A percentile compares a stretch with the other conserved stretches of the same genome.
Conservation (phyloP, 805 yeast species). For the Ogataea minuta region DNA sequence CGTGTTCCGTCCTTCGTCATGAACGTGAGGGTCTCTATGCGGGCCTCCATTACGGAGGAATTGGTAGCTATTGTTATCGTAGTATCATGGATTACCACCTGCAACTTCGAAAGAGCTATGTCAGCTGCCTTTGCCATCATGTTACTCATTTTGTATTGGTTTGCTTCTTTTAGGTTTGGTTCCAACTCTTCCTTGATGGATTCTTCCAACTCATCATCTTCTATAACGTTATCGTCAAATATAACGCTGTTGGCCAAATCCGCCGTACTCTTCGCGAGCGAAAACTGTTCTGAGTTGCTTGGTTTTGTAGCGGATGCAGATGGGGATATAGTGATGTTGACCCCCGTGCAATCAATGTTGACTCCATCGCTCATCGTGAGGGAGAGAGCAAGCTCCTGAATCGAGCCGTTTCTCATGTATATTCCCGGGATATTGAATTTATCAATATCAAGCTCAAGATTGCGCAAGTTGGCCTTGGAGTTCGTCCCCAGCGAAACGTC, state of each 20-base stretch:
- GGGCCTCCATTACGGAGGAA: slow-evolving; percentile 35
- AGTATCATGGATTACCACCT: slow-evolving; percentile 46
- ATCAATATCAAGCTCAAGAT: slow-evolving; percentile 71
- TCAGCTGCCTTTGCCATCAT: slow-evolving; percentile 66
- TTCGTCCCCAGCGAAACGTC: slow-evolving; percentile 73
- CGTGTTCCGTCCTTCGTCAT: slow-evolving; percentile 48
- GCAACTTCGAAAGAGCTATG: slow-evolving; percentile 60
- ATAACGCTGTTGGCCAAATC: slow-evolving; percentile 65
- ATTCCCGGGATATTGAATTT: slow-evolving; percentile 66
- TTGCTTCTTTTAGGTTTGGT: slow-evolving; percentile 4
- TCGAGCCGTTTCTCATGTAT: slow-evolving; percentile 57
- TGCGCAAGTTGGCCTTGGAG: slow-evolving; percentile 47
- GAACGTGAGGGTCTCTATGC: slow-evolving; percentile 34
- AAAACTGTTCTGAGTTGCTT: slow-evolving; percentile 38
- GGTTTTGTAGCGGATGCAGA: slow-evolving; percentile 23
- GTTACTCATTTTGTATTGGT: slow-evolving; percentile 43
- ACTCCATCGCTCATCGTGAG: slow-evolving; percentile 74
- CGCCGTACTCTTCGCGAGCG: slow-evolving; percentile 69
- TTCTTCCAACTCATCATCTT: slow-evolving; percentile 29
- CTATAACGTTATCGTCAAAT: slow-evolving; percentile 41
- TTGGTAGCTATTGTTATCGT: slow-evolving; percentile 51
- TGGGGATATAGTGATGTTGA: slow-evolving; percentile 49
- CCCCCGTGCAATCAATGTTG: slow-evolving; percentile 52
- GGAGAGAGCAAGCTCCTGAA: slow-evolving; percentile 52
- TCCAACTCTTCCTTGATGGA: slow-evolving; percentile 3